Percentiles rank a stretch among this genome's conserved stretches.
Conservation (phyloP, 2,329 filamentous ascomycete species). For the Dryadomyces quercivorus region DNA sequence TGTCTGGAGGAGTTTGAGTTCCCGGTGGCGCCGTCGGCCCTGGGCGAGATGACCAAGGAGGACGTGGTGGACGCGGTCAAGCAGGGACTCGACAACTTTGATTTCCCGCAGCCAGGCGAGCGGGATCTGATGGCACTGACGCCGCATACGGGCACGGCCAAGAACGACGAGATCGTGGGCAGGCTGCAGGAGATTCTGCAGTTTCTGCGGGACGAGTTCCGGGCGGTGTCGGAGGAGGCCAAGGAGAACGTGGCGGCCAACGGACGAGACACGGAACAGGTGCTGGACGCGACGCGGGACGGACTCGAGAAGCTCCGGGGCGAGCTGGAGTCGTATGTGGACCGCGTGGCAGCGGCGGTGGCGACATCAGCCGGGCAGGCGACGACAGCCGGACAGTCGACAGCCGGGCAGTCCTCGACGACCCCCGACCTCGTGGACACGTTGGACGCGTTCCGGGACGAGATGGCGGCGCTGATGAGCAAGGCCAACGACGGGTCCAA, state of each 20-base stretch:
- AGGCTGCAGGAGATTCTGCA: slow-evolving; percentile 55
- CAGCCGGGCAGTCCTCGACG: slow-evolving; percentile 74
- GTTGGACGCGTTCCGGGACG: slow-evolving; percentile 54
- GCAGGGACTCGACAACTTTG: slow-evolving; percentile 41
- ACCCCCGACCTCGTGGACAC: slow-evolving; percentile 45
- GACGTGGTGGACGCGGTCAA: slow-evolving; percentile 54
- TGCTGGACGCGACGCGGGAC: slow-evolving; percentile 78
- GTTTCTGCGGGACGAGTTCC: slow-evolving; percentile 46
- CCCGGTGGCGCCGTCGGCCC: slow-evolving; percentile 45
- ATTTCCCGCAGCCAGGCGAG: slow-evolving; percentile 23
- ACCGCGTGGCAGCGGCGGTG: slow-evolving; percentile 43
- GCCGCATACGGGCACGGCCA: background rate
- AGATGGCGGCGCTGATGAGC: slow-evolving; percentile 50
- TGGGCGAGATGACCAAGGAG: slow-evolving; percentile 44
- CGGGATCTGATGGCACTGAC: slow-evolving; percentile 16
- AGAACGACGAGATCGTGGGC: slow-evolving; percentile 37
- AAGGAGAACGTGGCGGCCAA: slow-evolving; percentile 72
- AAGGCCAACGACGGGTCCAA: slow-evolving; percentile 37
- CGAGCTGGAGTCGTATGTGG: slow-evolving; percentile 73
- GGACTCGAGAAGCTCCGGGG: slow-evolving; percentile 68
- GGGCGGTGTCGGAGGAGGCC: slow-evolving; percentile 46
- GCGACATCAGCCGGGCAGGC: slow-evolving; percentile 50
- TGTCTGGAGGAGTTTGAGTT: slow-evolving; percentile 79
- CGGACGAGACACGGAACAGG: slow-evolving; percentile 74
- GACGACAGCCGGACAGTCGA: too few relatives aligned